Evolutionary conservation across 1,284 basidiomycete species (phyloP).

Genomic region (Inonotus obliquus): DNA sequence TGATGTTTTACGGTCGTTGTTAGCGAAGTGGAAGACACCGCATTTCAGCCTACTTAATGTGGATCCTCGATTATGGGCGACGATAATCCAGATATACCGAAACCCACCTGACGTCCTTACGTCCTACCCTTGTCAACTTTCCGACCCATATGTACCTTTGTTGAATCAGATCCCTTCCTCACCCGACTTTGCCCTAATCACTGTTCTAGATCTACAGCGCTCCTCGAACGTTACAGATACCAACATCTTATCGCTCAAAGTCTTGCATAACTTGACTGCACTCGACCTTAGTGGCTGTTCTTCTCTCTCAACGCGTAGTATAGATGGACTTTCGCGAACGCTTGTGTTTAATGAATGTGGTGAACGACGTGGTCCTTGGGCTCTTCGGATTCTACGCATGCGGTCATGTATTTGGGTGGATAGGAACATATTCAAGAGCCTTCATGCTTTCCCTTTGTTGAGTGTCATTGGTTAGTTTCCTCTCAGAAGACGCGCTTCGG

Average conservation of each 20-base stretch:
- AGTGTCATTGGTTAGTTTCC: slow-evolving; percentile 49
- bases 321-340: slow-evolving; percentile 40
- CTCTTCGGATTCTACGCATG: slow-evolving; percentile 49
- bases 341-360: slow-evolving; percentile 28
- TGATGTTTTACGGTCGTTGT: slow-evolving; percentile 35
- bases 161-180: slow-evolving; percentile 54
- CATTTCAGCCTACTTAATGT: slow-evolving; percentile 30
- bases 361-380: slow-evolving; percentile 46
- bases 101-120: slow-evolving; percentile 43
- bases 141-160: slow-evolving; percentile 47
- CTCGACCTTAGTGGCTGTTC: slow-evolving; percentile 55
- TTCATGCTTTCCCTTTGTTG: slow-evolving; percentile 48
- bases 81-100: slow-evolving; percentile 52
- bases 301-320: slow-evolving; percentile 43
- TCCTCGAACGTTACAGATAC: slow-evolving; percentile 52
- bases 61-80: slow-evolving; percentile 59
- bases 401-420: slow-evolving; percentile 42
- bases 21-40: slow-evolving; percentile 25
- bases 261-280: slow-evolving; percentile 49
- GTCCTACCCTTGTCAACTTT: slow-evolving; percentile 44
- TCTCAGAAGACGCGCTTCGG: neutral
- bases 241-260: slow-evolving; percentile 43
- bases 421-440: slow-evolving; percentile 34
- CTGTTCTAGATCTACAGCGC: slow-evolving; percentile 50
- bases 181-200: slow-evolving; percentile 53